Base-by-base conservation (phyloP, 208 protist genomes). In the Trypanosoma congolense region DNA sequence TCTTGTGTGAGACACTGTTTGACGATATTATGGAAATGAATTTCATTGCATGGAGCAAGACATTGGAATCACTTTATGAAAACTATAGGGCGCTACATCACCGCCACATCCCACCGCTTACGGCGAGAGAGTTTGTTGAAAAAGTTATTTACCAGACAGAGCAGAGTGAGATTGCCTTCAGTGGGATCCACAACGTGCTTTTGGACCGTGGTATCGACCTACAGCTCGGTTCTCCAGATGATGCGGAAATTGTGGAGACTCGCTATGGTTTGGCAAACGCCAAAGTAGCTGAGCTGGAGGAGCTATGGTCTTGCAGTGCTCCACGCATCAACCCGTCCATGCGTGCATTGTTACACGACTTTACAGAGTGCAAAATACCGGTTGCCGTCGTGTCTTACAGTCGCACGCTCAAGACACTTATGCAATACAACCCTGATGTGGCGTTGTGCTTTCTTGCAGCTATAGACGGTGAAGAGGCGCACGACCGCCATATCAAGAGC, bases 221-320 rank as follows among this genome's bases (percentile, higher is more conserved):
- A 10, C 84, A 87, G 42, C 72, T 95, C 10, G 88, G 88, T 40
- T 80, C 82, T 9, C 80, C 85, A 3, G 77, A 89, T 44, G 88
- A 95, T 50, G 85, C 85, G 3, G 84, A 95, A 48, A 92, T 95
- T 57, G 85, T 95, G 0, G 84, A 93, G 70, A 95, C 88, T 22
- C 80, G 82, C 19, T 89, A 92, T 62, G 88, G 88, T 6, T 66
- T 95, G 18, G 88, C 84, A 14, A 95, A 95, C 59, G 82, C 84
- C 21, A 95, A 95, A 56, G 52, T 95, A 33, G 84, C 84, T 3
- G 88, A 95, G 54, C 82, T 95, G 81, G 61, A 53, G 9, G 88
- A 95, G 59, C 68, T 93, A 53, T 29, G 92, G 19, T 59, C 64
- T 47, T 60, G 75, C 48, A 31, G 68, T n/a, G 60, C 61, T 16